A percentile compares a stretch with the other conserved stretches of the same genome.
Conservation (phyloP, 495 filamentous ascomycete genomes). For the Annulohypoxylon maeteangense region DNA sequence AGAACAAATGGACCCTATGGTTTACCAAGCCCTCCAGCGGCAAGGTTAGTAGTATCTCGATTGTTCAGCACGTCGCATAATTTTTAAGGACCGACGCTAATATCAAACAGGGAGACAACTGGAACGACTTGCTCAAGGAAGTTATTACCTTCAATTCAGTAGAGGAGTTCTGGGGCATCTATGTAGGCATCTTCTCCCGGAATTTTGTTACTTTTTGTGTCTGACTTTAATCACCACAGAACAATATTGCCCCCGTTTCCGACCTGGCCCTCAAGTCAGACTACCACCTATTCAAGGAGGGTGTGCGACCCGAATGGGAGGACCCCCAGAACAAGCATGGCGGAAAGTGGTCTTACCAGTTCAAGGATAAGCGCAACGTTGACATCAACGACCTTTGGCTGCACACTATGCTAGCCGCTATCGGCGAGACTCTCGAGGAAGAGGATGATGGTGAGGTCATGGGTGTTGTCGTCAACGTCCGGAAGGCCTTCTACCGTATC, state of each 20-base stretch:
- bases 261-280: conserved; percentile 97
- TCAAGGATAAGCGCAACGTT: conserved; percentile 91
- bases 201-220: background rate
- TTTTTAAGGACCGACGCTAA: conserved; percentile 24
- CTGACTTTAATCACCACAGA: conserved; percentile 63
- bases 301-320: conserved; percentile 98
- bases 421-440: conserved; percentile 97
- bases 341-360: conserved; percentile 97
- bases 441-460: conserved; percentile 96
- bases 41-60: conserved; percentile 72
- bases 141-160: conserved; percentile 98
- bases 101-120: conserved; percentile 83
- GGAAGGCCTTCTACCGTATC: conserved; percentile 97
- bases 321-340: conserved; percentile 98
- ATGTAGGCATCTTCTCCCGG: conserved; percentile 71
- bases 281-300: conserved; percentile 99
- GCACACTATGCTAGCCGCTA: conserved; percentile 93
- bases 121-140: conserved; percentile 97
- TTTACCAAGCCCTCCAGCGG: conserved; percentile 98
- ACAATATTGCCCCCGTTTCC: conserved; percentile 97
- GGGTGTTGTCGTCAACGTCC: conserved; percentile 98
- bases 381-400: conserved; percentile 97
- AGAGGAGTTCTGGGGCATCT: conserved; percentile 99
- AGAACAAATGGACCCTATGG: conserved; percentile 98
- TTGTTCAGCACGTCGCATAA: background rate